Conservation (phyloP, 2,329 filamentous ascomycete species). For the Onygena corvina region DNA sequence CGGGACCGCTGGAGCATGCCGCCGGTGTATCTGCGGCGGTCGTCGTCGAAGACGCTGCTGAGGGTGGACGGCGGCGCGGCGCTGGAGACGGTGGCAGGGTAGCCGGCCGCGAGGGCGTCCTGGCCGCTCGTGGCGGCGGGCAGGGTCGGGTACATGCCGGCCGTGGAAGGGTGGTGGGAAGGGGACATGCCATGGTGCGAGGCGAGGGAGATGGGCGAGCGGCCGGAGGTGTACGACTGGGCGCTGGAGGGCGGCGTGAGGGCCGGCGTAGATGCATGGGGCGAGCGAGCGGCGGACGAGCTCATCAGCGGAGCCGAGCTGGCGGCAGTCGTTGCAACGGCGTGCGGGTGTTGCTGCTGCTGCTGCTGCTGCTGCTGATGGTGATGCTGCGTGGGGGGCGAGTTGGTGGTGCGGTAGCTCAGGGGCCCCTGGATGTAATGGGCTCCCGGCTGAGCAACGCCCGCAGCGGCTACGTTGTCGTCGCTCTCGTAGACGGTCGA, state of each 20-base stretch:
- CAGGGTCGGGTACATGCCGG: constrained; percentile 51
- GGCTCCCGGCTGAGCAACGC: constrained; percentile 60
- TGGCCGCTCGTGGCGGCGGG: constrained; percentile 47
- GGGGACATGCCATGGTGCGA: constrained; percentile 42
- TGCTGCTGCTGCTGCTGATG: constrained; percentile 15
- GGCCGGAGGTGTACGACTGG: constrained; percentile 50
- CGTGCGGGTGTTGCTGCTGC: constrained; percentile 20
- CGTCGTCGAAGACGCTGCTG: constrained; percentile 48
- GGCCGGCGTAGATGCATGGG: constrained; percentile 46
- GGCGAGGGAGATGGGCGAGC: constrained; percentile 47
- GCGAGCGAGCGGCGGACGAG: constrained; percentile 33
- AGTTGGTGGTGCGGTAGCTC: constrained; percentile 46
- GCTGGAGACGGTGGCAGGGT: constrained; percentile 41
- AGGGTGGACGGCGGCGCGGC: constrained; percentile 50
- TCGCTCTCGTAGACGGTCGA: constrained; percentile 90
- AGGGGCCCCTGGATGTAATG: constrained; percentile 49
- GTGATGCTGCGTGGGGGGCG: constrained; percentile 36
- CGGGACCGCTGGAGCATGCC: constrained; percentile 47
- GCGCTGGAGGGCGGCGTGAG: constrained; percentile 52
- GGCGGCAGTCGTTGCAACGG: constrained; percentile 26
- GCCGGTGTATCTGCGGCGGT: constrained; percentile 50
- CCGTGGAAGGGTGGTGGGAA: constrained; percentile 32
- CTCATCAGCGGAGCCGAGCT: constrained; percentile 26
- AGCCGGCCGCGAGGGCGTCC: constrained; percentile 42
- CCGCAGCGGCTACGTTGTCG: constrained; percentile 64